Percentiles rank a stretch among this genome's conserved stretches.
Evolutionary conservation across 2,329 filamentous ascomycete genomes (phyloP).

Genomic region (Ilyonectria sp.): DNA sequence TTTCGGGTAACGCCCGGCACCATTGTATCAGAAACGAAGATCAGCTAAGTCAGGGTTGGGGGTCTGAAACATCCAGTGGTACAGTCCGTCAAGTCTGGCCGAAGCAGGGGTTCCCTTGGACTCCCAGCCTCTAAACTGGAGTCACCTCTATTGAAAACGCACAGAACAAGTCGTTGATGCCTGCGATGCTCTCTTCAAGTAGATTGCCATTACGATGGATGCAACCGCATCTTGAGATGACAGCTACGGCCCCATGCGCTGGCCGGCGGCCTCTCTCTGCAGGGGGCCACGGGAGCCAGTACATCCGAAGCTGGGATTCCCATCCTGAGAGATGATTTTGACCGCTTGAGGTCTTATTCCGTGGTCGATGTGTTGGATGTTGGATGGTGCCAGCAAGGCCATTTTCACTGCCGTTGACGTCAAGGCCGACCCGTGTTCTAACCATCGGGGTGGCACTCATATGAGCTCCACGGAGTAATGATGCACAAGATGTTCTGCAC

Average conservation of each 20-base stretch:
- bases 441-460: neutral
- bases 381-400: neutral
- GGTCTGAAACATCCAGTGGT: constrained; percentile 20
- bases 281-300: neutral
- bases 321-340: too few species aligned
- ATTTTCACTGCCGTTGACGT: neutral
- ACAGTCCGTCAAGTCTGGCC: neutral
- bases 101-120: neutral
- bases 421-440: neutral
- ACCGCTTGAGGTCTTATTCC: neutral
- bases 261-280: neutral
- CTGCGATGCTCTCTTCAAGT: constrained; percentile 10
- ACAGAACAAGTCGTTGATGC: neutral
- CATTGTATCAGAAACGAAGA: constrained; percentile 30
- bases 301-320: neutral
- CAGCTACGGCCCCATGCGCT: neutral
- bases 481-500: too few species aligned
- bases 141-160: neutral
- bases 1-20: constrained; percentile 3
- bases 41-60: constrained; percentile 1
- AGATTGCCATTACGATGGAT: constrained; percentile 14
- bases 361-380: neutral
- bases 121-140: neutral
- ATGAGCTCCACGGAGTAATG: too few species aligned
- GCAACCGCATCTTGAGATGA: constrained; percentile 23